Evolutionary conservation across 768 basidiomycete genomes (phyloP).

Genomic region (Boletellus ananiceps): DNA sequence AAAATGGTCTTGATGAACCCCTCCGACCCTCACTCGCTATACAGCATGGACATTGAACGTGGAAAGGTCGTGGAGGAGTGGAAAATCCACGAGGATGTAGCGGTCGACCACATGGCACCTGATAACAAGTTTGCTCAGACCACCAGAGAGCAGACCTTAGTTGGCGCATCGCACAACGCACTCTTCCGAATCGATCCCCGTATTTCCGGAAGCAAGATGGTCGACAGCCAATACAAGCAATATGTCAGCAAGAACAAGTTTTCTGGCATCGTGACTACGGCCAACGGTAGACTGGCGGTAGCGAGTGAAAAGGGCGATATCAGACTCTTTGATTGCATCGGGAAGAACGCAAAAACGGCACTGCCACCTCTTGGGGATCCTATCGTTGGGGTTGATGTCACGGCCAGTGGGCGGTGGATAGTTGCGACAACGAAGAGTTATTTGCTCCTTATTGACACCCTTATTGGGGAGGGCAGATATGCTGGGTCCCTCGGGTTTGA

Average conservation of each 20-base stretch:
- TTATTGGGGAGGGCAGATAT: constrained; percentile 88
- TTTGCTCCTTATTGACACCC: constrained; percentile 88
- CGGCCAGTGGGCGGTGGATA: constrained; percentile 89
- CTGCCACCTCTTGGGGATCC: constrained; percentile 93
- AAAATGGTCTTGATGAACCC: constrained; percentile 94
- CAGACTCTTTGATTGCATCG: constrained; percentile 89
- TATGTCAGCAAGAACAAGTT: constrained; percentile 95
- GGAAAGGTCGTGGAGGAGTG: constrained; percentile 98
- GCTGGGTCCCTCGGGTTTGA: constrained; percentile 86
- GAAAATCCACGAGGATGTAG: constrained; percentile 90
- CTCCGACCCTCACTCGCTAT: constrained; percentile 73
- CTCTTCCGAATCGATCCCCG: constrained; percentile 98
- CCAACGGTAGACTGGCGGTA: constrained; percentile 81
- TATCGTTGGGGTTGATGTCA: constrained; percentile 91
- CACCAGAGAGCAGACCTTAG: constrained; percentile 86
- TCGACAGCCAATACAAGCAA: constrained; percentile 93
- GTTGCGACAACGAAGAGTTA: constrained; percentile 96
- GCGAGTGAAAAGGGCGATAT: constrained; percentile 97
- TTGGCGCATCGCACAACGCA: constrained; percentile 91
- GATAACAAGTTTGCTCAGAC: constrained; percentile 94
- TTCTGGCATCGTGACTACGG: constrained; percentile 87
- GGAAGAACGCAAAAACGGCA: constrained; percentile 98
- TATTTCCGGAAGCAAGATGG: constrained; percentile 86
- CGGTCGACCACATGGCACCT: constrained; percentile 86
- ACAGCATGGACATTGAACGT: constrained; percentile 86